These are phyloP conservation scores for Spatholobus suberectus DNA, from an alignment of 306 rosid genomes.

Conservation along the genomic window DNA sequence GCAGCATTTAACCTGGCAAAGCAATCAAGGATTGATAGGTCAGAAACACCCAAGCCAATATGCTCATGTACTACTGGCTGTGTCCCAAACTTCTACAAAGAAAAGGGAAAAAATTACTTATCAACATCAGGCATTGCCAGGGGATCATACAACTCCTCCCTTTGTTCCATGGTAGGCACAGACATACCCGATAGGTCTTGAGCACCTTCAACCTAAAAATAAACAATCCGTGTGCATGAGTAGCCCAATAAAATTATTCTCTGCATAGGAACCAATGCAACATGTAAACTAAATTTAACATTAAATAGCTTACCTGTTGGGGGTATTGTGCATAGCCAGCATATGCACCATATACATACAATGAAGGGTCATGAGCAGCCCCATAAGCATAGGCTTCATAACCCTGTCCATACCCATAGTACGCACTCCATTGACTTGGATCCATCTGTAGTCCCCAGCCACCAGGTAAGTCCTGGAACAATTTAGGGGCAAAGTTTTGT, in stretches of 20 bases:
- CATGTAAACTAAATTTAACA: background rate
- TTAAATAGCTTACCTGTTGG: conserved; percentile 62
- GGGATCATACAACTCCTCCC: conserved; percentile 85
- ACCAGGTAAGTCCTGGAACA: conserved; percentile 66
- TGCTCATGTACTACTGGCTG: background rate
- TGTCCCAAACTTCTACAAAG: conserved; percentile 2
- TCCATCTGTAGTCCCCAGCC: conserved; percentile 84
- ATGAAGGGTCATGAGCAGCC: conserved; percentile 77
- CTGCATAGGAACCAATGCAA: background rate
- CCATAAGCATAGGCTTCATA: conserved; percentile 87
- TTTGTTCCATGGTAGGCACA: conserved; percentile 51
- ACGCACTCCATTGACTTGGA: conserved; percentile 81
- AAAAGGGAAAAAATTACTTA: conserved; percentile 43
- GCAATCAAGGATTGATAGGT: conserved; percentile 37
- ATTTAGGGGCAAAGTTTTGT: conserved; percentile 31
- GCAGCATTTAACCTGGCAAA: conserved; percentile 81
- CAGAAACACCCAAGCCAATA: conserved; percentile 33
- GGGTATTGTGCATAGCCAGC: conserved; percentile 81
- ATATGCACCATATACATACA: conserved; percentile 78
- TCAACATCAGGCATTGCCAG: conserved; percentile 77
- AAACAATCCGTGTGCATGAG: conserved; percentile 21
- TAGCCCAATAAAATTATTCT: background rate
- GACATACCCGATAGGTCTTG: conserved; percentile 74
- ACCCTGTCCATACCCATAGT: conserved; percentile 91
- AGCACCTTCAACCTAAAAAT: conserved; percentile 76